phyloP scores from a whole-genome alignment of 306 rosid genomes.

The Elaeagnus macrophylla region DNA sequence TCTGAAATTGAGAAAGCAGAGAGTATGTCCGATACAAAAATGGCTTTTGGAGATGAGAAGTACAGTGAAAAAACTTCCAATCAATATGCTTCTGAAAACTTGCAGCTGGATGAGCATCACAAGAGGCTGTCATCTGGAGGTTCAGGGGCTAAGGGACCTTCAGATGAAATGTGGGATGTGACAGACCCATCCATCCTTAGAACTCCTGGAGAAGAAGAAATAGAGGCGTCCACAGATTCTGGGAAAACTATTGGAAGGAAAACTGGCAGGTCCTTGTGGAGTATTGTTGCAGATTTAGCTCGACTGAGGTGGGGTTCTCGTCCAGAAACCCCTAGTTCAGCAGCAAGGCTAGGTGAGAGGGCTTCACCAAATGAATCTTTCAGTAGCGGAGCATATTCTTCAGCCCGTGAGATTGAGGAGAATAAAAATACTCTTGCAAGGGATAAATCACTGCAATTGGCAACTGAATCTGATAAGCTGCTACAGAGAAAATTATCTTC shows the following conservation, averaged over 20 bases:
- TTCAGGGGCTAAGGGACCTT: conserved; percentile 66
- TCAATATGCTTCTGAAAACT: conserved; percentile 28
- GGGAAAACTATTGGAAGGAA: conserved; percentile 45
- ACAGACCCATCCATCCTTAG: conserved; percentile 33
- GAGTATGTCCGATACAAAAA: conserved; percentile 24
- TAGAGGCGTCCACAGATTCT: conserved; percentile 26
- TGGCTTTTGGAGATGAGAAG: conserved; percentile 31
- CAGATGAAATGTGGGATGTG: conserved; percentile 77
- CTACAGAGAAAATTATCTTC: conserved; percentile 19
- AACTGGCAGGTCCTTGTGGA: conserved; percentile 74
- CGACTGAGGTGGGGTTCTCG: conserved; percentile 58
- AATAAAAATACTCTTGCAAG: conserved; percentile 27
- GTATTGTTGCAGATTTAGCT: conserved; percentile 47
- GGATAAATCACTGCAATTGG: conserved; percentile 30
- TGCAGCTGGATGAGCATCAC: conserved; percentile 31
- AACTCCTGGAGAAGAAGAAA: conserved; percentile 32
- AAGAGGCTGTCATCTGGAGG: conserved; percentile 41
- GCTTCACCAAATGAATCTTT: conserved; percentile 54
- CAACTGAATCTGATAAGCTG: conserved; percentile 32
- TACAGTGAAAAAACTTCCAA: conserved; percentile 17
- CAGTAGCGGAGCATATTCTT: conserved; percentile 55
- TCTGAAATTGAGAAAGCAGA: conserved; percentile 36
- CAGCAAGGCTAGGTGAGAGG: conserved; percentile 44
- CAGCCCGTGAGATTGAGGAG: conserved; percentile 69
- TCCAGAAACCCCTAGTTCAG: conserved; percentile 40